Conservation (phyloP, 768 basidiomycete species). For the Boletus rex-veris region DNA sequence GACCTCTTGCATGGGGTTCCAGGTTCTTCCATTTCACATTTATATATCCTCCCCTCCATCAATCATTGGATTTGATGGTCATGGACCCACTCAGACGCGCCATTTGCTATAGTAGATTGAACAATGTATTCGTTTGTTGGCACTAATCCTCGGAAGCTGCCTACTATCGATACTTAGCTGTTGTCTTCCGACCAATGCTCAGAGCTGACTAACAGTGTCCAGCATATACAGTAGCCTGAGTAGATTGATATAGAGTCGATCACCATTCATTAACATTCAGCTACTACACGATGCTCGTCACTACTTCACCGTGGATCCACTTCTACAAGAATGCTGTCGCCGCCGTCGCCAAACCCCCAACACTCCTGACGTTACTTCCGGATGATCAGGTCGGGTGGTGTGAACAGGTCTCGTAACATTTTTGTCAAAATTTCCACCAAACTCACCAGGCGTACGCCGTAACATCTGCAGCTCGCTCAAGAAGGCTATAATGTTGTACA, state of each 20-base stretch:
- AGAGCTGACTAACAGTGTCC: no score
- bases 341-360: slow-evolving; percentile 29
- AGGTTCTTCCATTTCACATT: slow-evolving; percentile 2
- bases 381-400: slow-evolving; percentile 35
- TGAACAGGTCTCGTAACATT: slow-evolving; percentile 28
- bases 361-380: slow-evolving; percentile 30
- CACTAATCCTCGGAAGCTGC: no score
- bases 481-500: slow-evolving; percentile 40
- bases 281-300: not conserved
- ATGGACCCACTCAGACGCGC: not conserved
- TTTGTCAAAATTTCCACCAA: not conserved
- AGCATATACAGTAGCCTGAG: no score
- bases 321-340: slow-evolving; percentile 27
- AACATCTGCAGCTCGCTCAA: slow-evolving; percentile 30
- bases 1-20: not conserved
- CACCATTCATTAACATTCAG: no score
- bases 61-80: not conserved
- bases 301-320: slow-evolving; percentile 10
- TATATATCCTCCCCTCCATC: not conserved
- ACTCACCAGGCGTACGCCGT: not conserved
- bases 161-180: no score
- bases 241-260: no score
- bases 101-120: slow-evolving; percentile 8
- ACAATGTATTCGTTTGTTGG: not conserved
- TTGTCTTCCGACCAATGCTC: no score